phyloP scores from a whole-genome alignment of 805 yeast genomes.

The Saccharomyces kudriavzevii region DNA sequence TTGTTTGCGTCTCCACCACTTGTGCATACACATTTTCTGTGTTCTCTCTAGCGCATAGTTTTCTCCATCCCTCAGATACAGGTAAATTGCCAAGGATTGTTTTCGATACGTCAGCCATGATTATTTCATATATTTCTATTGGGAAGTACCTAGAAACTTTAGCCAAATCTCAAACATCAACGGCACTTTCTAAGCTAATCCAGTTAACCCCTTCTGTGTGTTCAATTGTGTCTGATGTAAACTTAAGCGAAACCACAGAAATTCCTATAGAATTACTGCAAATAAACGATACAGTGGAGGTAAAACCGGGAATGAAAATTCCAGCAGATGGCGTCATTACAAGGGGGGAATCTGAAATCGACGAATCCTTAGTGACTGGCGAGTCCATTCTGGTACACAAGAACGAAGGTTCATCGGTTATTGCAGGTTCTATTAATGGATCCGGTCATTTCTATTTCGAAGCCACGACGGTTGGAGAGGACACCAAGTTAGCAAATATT shows the following conservation, averaged over 20 bases:
- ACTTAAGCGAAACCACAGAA: slow-evolving; percentile 11
- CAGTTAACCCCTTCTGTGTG: slow-evolving; percentile 77
- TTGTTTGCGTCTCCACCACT: slow-evolving; percentile 74
- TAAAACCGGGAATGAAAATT: slow-evolving; percentile 78
- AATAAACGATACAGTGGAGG: slow-evolving; percentile 62
- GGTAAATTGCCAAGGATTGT: slow-evolving; percentile 53
- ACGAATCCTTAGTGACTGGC: slow-evolving; percentile 88
- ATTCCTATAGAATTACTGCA: slow-evolving; percentile 77
- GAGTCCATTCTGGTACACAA: slow-evolving; percentile 76
- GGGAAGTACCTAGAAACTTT: slow-evolving; percentile 89
- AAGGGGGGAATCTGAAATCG: slow-evolving; percentile 72
- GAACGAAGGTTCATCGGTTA: slow-evolving; percentile 48
- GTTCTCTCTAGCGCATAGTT: slow-evolving; percentile 45
- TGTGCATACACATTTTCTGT: slow-evolving; percentile 72
- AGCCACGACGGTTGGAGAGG: slow-evolving; percentile 67
- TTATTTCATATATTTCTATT: slow-evolving; percentile 70
- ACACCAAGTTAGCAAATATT: slow-evolving; percentile 81
- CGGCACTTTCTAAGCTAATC: slow-evolving; percentile 73
- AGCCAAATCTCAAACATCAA: slow-evolving; percentile 90
- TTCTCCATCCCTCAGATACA: slow-evolving; percentile 22
- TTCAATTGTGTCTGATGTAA: slow-evolving; percentile 43
- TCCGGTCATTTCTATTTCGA: slow-evolving; percentile 59
- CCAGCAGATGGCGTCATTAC: slow-evolving; percentile 87
- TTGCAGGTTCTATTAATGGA: slow-evolving; percentile 90
- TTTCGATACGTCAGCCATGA: slow-evolving; percentile 83